phyloP scores from a whole-genome alignment of 2,329 filamentous ascomycete genomes.

The Pochonia chlamydosporia region DNA sequence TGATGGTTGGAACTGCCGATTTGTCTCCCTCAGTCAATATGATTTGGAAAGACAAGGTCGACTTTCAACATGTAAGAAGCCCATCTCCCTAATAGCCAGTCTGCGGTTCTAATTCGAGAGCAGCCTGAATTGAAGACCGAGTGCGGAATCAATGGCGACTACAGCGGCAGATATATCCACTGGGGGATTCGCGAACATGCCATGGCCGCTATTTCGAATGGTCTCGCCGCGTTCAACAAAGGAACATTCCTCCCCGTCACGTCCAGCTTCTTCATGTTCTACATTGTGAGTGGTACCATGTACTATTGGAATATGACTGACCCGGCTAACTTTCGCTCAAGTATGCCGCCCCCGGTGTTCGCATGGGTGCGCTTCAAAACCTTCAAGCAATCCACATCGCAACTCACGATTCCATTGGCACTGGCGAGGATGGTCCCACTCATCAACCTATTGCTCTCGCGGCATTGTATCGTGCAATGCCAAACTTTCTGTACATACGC shows the following conservation, averaged over 20 bases:
- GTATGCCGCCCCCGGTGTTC: slow-evolving; percentile 51
- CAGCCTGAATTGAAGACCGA: slow-evolving; percentile 30
- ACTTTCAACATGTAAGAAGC: slow-evolving; percentile 37
- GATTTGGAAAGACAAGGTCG: slow-evolving; percentile 46
- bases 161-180: slow-evolving; percentile 50
- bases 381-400: slow-evolving; percentile 54
- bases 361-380: slow-evolving; percentile 53
- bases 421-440: slow-evolving; percentile 55
- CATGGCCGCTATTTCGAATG: slow-evolving; percentile 53
- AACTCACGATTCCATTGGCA: slow-evolving; percentile 56
- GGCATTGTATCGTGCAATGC: slow-evolving; percentile 55
- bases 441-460: slow-evolving; percentile 57
- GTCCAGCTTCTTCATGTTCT: slow-evolving; percentile 59
- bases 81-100: background rate
- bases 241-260: slow-evolving; percentile 53
- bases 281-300: slow-evolving; percentile 24
- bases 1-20: slow-evolving; percentile 51
- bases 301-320: no score
- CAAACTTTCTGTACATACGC: slow-evolving; percentile 55
- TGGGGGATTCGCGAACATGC: slow-evolving; percentile 57
- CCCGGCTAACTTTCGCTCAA: no score
- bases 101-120: background rate
- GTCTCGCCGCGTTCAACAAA: slow-evolving; percentile 50
- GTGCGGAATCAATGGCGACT: slow-evolving; percentile 49
- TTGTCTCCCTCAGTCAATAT: slow-evolving; percentile 49